Evolutionary conservation across 1,284 basidiomycete genomes (phyloP), one percentile per base, ranked within the genome.

Genomic region (Microbotryum scabiosae): DNA sequence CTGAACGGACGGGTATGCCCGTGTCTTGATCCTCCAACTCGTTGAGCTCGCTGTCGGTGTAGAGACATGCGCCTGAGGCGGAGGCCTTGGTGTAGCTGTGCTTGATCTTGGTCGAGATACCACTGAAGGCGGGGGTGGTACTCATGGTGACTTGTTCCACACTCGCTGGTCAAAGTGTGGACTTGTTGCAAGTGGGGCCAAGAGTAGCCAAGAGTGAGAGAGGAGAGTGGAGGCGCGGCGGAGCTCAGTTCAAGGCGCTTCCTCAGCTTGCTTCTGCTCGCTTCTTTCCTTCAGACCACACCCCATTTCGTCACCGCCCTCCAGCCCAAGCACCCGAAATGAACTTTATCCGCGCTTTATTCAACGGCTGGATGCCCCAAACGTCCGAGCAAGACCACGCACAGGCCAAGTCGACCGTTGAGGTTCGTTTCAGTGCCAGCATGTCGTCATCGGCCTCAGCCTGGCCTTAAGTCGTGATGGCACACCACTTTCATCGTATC

Each of bases 21-120:
- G 59, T 66, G 18, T 8, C 43, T 43, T 57, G 59, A n/a, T 66
- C 67, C 20, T 66, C 67, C 48, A 60, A 30, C 51, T 68, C 67
- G 49, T 59, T 44, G 3, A 56, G 56, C 41, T 66, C 62, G 30
- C 50, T 54, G 12, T 68, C 64, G 30, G 60, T 66, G 59, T 57
- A 66, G n/a, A 51, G 49, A 12, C 63, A 23, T 4, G 51, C 44
- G 16, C 61, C 57, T 20, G 18, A 14, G 12, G 45, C 32, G 43
- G 57, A 18, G 5, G 64, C 67, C 4, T 48, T n/a, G 9, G 20
- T 30, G 60, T 64, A 68, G 26, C 55, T 54, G n/a, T 28, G 20
- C 54, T 68, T 64, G 58, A 68, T 58, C 55, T 61, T 64, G 5
- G 59, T 43, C 51, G 25, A 25, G n/a, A 52, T 16, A 9, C 26